Percentiles rank a stretch among this genome's conserved stretches.
Conservation (phyloP, 2,329 filamentous ascomycete genomes). For the Colletotrichum sp. region DNA sequence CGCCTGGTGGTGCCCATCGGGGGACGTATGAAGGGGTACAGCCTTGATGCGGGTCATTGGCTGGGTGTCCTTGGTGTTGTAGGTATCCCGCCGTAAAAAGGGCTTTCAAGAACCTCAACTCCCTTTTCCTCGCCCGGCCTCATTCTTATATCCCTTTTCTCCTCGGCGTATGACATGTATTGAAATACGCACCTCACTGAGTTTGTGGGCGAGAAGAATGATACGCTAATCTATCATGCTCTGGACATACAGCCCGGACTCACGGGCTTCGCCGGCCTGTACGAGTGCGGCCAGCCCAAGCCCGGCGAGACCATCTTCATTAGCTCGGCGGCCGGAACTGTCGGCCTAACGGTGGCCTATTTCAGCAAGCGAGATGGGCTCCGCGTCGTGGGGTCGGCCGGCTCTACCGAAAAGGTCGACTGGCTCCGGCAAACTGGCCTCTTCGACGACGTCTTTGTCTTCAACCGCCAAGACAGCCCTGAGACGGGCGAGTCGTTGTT, state of each 20-base stretch:
- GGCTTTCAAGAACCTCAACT: neutral
- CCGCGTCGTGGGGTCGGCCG: neutral
- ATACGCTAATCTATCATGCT: neutral
- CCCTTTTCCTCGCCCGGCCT: neutral
- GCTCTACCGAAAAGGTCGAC: neutral
- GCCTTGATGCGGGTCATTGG: neutral
- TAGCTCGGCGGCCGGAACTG: constrained; percentile 66
- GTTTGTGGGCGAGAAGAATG: neutral
- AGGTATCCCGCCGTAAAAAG: neutral
- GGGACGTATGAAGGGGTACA: neutral
- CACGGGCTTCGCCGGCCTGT: constrained; percentile 77
- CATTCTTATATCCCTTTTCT: neutral
- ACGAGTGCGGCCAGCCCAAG: constrained; percentile 77
- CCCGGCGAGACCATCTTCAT: constrained; percentile 82
- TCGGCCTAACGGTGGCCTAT: neutral
- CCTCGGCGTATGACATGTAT: neutral
- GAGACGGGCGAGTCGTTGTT: constrained; percentile 53
- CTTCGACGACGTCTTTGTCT: neutral
- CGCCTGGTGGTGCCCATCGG: neutral
- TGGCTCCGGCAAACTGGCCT: neutral
- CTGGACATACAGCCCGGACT: constrained; percentile 60
- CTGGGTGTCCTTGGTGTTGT: neutral
- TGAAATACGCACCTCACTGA: neutral
- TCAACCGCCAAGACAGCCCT: neutral
- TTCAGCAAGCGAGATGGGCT: neutral